phyloP scores from a whole-genome alignment of 768 basidiomycete species.

The Sarcomyxa edulis region DNA sequence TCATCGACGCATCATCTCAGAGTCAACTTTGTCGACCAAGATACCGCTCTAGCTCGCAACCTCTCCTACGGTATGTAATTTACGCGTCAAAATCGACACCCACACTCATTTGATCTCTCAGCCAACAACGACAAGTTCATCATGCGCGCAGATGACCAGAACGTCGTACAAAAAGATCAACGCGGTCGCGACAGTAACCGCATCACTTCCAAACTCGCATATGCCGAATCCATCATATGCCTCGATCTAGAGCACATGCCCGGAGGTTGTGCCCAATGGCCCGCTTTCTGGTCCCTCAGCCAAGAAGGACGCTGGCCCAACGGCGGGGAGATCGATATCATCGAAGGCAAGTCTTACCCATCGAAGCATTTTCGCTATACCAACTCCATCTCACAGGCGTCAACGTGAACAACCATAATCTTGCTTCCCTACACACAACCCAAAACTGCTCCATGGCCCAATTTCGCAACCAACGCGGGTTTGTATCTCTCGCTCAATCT shows the following conservation, averaged over 20 bases:
- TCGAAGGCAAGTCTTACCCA: conserved; percentile 37
- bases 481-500: conserved; percentile 9
- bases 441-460: conserved; percentile 41
- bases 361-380: too few relatives aligned
- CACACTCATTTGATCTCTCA: conserved; percentile 8
- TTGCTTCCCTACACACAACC: conserved; percentile 50
- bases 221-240: conserved; percentile 40
- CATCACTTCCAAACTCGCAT: conserved; percentile 40
- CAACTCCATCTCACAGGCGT: conserved; percentile 33
- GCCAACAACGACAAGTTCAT: conserved; percentile 40
- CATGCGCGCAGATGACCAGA: conserved; percentile 49
- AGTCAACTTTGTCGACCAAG: conserved; percentile 38
- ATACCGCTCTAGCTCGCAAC: conserved; percentile 33
- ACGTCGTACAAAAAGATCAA: conserved; percentile 26
- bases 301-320: conserved; percentile 48
- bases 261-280: conserved; percentile 55
- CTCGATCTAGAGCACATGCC: conserved; percentile 60
- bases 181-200: conserved; percentile 56
- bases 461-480: conserved; percentile 42
- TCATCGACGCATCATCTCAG: too few relatives aligned
- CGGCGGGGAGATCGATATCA: conserved; percentile 59
- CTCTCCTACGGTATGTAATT: conserved; percentile 39
- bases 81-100: not conserved
- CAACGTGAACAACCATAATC: conserved; percentile 38
- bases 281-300: conserved; percentile 59